Conservation (phyloP, 2,329 filamentous ascomycete genomes). For the Ustulina deusta region DNA sequence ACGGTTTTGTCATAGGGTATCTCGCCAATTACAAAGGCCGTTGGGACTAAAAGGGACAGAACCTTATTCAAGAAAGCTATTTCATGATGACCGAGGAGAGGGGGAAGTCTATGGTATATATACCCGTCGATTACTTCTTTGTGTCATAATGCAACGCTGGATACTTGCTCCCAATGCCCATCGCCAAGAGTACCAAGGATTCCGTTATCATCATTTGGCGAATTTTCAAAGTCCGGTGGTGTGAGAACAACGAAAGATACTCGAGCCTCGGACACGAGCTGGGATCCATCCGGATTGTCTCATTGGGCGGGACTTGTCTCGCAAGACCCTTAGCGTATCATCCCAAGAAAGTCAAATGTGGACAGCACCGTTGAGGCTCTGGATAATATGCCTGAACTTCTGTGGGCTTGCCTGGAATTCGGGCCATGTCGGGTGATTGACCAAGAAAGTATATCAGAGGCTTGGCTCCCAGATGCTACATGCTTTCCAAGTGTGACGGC, state of each 20-base stretch:
- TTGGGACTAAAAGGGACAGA: background rate
- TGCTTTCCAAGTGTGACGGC: conserved; percentile 30
- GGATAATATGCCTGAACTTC: background rate
- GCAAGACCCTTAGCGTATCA: conserved; percentile 13
- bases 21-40: background rate
- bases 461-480: conserved; percentile 22
- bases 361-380: conserved; percentile 25
- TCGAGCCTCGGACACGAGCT: conserved; percentile 28
- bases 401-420: background rate
- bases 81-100: conserved; percentile 17
- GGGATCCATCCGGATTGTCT: conserved; percentile 7
- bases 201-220: conserved; percentile 32
- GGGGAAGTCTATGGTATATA: conserved; percentile 32
- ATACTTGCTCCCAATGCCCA: conserved; percentile 14
- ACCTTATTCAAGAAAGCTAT: background rate
- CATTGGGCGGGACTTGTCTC: conserved; percentile 16
- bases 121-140: conserved; percentile 23
- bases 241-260: conserved; percentile 16
- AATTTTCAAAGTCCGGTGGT: conserved; percentile 23
- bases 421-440: background rate
- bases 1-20: background rate
- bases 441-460: background rate
- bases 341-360: conserved; percentile 40
- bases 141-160: conserved; percentile 2
- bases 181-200: conserved; percentile 39